Evolutionary conservation across 2,329 filamentous ascomycete species (phyloP).

Genomic region (Drechslerella coelobrocha): DNA sequence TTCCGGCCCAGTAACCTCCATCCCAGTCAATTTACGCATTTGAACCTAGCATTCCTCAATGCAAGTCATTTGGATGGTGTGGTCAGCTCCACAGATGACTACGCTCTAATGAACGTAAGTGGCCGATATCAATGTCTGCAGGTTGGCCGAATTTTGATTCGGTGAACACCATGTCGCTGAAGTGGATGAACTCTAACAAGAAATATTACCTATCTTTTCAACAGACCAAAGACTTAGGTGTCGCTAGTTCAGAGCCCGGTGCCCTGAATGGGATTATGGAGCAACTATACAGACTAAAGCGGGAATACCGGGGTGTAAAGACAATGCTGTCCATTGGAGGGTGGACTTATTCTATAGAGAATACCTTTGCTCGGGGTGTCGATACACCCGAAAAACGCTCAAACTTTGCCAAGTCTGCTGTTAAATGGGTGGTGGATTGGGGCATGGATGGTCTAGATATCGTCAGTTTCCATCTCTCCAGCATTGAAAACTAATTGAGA

Average conservation of each 20-base stretch:
- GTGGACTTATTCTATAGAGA: slow-evolving; percentile 71
- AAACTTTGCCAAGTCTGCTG: slow-evolving; percentile 73
- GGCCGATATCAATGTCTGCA: too few relatives aligned
- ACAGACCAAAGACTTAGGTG: background rate
- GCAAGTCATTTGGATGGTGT: too few relatives aligned
- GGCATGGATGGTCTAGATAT: slow-evolving; percentile 78
- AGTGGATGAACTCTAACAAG: too few relatives aligned
- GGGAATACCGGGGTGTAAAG: slow-evolving; percentile 77
- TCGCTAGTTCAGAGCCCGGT: slow-evolving; percentile 54
- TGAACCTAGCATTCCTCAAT: slow-evolving; percentile 69
- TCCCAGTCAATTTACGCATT: slow-evolving; percentile 79
- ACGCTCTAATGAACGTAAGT: too few relatives aligned
- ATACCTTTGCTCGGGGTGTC: slow-evolving; percentile 71
- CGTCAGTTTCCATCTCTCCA: slow-evolving; percentile 23
- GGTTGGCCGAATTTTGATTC: too few relatives aligned
- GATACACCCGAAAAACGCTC: slow-evolving; percentile 68
- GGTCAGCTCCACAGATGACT: too few relatives aligned
- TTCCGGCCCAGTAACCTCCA: slow-evolving; percentile 86
- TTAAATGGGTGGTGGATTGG: slow-evolving; percentile 77
- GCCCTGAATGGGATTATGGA: slow-evolving; percentile 77
- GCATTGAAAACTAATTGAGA: background rate
- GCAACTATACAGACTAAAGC: slow-evolving; percentile 77
- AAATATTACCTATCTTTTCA: too few relatives aligned
- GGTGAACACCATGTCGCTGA: too few relatives aligned
- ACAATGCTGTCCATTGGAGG: slow-evolving; percentile 81